phyloP scores from a whole-genome alignment of 2,329 filamentous ascomycete genomes.

The Stemphylium vesicarium region DNA sequence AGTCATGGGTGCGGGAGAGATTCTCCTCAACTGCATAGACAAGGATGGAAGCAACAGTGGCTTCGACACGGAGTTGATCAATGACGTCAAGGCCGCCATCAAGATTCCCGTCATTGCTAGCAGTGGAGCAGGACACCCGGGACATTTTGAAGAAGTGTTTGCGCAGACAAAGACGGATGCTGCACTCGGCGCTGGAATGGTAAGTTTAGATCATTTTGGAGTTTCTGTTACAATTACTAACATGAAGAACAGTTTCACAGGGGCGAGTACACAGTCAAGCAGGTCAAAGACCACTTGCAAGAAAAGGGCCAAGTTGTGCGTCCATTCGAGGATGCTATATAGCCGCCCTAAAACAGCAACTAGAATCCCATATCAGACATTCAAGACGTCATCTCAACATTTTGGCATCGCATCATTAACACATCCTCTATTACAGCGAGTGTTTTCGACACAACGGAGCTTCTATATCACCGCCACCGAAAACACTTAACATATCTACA shows the following conservation, averaged over 20 bases:
- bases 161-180: constrained; percentile 85
- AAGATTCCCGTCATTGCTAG: constrained; percentile 95
- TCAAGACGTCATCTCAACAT: neutral
- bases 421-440: too few relatives aligned
- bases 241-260: constrained; percentile 74
- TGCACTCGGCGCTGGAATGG: constrained; percentile 92
- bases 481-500: too few relatives aligned
- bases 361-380: neutral
- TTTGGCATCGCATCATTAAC: neutral
- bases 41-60: constrained; percentile 93
- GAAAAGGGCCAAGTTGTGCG: constrained; percentile 78
- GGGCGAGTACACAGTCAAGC: constrained; percentile 89
- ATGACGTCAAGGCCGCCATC: constrained; percentile 83
- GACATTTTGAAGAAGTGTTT: constrained; percentile 92
- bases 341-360: neutral
- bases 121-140: constrained; percentile 86
- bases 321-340: constrained; percentile 65
- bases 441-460: too few relatives aligned
- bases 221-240: constrained; percentile 10
- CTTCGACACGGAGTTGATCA: constrained; percentile 91
- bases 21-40: constrained; percentile 97
- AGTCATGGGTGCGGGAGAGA: constrained; percentile 93
- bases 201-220: constrained; percentile 47
- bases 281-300: constrained; percentile 85
- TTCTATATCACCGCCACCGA: too few relatives aligned